Evolutionary conservation across 208 protist species (phyloP), one percentile per base, ranked within the genome.

Genomic region (Crithidia acanthocephali): DNA sequence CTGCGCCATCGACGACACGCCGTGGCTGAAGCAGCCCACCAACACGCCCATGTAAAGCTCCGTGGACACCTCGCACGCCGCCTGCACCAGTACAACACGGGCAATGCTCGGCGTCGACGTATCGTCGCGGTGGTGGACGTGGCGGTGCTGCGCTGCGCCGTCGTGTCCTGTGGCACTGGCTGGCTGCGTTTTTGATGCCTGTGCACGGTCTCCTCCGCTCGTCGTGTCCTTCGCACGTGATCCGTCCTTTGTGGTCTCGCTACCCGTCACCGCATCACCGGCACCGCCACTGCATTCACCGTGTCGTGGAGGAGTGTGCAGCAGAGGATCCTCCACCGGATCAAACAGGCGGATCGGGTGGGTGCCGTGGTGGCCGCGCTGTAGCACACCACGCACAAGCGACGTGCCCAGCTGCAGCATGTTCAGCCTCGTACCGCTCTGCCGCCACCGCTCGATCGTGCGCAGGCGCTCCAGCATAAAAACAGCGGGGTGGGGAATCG

Each of bases 21-120:
- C 85, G 57, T 81, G 67, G 0, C 69, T 74, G 25, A 90, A 22
- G 23, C 87, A 74, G 2, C 40, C 55, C 4, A 59, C 55, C 8
- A 90, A 61, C 3, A 83, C 37, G 2, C 74, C 79, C 27, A 62
- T 69, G 48, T 81, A 90, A 4, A 87, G 18, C 10, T 70, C 45
- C 0, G 66, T 48, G 33, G 82, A 68, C 16, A 71, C 74, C 20
- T 4, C 55, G 6, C 28, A 33, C 8, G 64, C 76, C 1, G 72
- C 33, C n/a, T 68, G 40, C 33, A 64, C 58, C 23, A 86, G 68
- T 33, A 85, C 76, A 9, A 27, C 32, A 1, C 63, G 72, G 22
- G 72, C 72, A 11, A 72, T 48, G 30, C 64, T 77, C 25, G 56
- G 42, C 45, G 4, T 3, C 11, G 30, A n/a, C 18, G 50, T 25